Conservation (phyloP, 2,329 filamentous ascomycete genomes). For the Cytospora schulzeri region DNA sequence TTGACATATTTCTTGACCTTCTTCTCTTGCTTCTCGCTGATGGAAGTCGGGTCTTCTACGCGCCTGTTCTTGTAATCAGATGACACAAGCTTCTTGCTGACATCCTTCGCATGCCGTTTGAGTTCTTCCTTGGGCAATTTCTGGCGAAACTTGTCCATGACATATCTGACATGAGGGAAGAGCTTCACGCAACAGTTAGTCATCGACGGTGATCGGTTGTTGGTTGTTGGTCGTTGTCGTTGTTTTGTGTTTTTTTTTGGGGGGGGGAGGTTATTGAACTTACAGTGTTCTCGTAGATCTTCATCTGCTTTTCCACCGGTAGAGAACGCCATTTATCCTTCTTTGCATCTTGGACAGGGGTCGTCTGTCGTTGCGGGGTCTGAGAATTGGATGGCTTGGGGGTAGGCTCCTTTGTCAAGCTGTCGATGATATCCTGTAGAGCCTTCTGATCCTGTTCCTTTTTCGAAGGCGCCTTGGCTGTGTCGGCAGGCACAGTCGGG, state of each 20-base stretch:
- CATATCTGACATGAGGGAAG: constrained; percentile 80
- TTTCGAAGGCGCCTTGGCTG: constrained; percentile 66
- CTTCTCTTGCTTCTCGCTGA: constrained; percentile 76
- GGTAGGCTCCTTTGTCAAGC: constrained; percentile 71
- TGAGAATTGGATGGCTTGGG: constrained; percentile 59
- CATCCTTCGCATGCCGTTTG: constrained; percentile 64
- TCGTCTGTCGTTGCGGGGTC: constrained; percentile 64
- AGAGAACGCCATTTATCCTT: constrained; percentile 72
- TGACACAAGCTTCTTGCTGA: constrained; percentile 85
- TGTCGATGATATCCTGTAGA: constrained; percentile 83
- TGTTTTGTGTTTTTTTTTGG: no score
- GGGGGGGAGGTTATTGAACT: constrained; percentile 40
- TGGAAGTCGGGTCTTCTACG: constrained; percentile 76
- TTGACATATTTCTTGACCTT: constrained; percentile 83
- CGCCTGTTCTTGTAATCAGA: constrained; percentile 89
- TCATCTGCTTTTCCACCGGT: constrained; percentile 85
- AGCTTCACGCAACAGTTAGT: constrained; percentile 53
- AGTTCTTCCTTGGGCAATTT: constrained; percentile 81
- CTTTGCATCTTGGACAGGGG: constrained; percentile 59
- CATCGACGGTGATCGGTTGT: not conserved
- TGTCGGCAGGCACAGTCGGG: constrained; percentile 71
- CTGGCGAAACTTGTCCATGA: constrained; percentile 83
- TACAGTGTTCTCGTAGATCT: constrained; percentile 91
- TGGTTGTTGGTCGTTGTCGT: no score
- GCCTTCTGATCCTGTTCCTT: constrained; percentile 66